phyloP scores from a whole-genome alignment of 345 rosid species.

The Camelina sativa region DNA sequence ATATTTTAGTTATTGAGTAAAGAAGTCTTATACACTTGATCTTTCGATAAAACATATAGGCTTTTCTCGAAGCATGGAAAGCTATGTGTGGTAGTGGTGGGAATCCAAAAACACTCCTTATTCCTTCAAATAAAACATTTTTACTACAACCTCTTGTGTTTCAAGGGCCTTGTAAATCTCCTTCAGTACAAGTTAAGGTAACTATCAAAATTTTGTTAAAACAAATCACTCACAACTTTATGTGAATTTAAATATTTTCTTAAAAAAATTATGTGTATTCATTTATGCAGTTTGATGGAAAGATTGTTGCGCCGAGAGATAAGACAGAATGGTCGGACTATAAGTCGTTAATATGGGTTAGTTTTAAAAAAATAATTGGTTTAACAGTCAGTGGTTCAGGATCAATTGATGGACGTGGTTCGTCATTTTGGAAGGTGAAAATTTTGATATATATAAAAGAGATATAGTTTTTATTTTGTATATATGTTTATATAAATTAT shows the following conservation, averaged over 20 bases:
- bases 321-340: slow-evolving; percentile 24
- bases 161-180: slow-evolving; percentile 57
- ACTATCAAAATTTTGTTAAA: not conserved
- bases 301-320: slow-evolving; percentile 24
- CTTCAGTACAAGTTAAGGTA: slow-evolving; percentile 47
- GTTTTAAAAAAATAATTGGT: not conserved
- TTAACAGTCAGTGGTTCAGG: slow-evolving; percentile 25
- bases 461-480: not conserved
- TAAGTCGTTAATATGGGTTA: not conserved
- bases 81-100: slow-evolving; percentile 40
- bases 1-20: not conserved
- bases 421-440: slow-evolving; percentile 39
- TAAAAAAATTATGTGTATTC: not conserved
- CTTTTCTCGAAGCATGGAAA: slow-evolving; percentile 55
- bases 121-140: slow-evolving; percentile 49
- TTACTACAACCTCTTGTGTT: slow-evolving; percentile 52
- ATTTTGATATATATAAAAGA: not conserved
- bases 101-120: not conserved
- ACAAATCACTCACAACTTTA: not conserved
- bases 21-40: not conserved
- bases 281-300: slow-evolving; percentile 23
- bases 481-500: not conserved
- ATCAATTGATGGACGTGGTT: slow-evolving; percentile 37
- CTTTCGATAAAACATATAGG: slow-evolving; percentile 27
- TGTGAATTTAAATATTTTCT: too few species aligned